These are phyloP conservation scores for Haberlea rhodopensis DNA, from an alignment of 257 asterid genomes.

Conservation along the genomic window DNA sequence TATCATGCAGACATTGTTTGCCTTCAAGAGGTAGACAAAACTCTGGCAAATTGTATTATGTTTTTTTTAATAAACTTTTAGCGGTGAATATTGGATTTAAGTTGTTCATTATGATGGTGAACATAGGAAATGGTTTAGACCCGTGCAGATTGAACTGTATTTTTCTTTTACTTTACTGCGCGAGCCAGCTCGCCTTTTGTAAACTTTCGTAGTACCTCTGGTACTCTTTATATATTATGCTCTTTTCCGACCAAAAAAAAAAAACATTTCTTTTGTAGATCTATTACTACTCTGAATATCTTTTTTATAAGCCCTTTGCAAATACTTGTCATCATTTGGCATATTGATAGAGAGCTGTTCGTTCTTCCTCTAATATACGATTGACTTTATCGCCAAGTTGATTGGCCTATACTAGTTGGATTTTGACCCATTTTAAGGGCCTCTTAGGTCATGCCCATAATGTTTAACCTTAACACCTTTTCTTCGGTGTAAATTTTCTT, in stretches of 20 bases:
- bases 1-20: constrained; percentile 90
- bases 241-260: no score
- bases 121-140: constrained; percentile 4
- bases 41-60: constrained; percentile 15
- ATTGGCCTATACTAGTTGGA: constrained; percentile 2
- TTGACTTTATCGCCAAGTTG: constrained; percentile 1
- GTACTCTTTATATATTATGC: no score
- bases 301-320: no score
- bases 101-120: constrained; percentile 3
- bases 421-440: constrained; percentile 13
- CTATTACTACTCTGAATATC: no score
- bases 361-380: no score
- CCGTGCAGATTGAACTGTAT: no score
- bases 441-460: not conserved
- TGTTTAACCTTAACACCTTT: not conserved
- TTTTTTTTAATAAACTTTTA: not conserved
- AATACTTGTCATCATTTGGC: no score
- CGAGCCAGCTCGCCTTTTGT: no score
- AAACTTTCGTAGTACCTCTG: no score
- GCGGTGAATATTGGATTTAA: constrained; percentile 11
- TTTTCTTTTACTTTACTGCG: no score
- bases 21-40: constrained; percentile 90
- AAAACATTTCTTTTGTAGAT: no score
- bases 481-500: constrained; percentile 9
- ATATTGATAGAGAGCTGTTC: no score